Evolutionary conservation across 1,284 basidiomycete genomes (phyloP).

Genomic region (Ustilago nuda): DNA sequence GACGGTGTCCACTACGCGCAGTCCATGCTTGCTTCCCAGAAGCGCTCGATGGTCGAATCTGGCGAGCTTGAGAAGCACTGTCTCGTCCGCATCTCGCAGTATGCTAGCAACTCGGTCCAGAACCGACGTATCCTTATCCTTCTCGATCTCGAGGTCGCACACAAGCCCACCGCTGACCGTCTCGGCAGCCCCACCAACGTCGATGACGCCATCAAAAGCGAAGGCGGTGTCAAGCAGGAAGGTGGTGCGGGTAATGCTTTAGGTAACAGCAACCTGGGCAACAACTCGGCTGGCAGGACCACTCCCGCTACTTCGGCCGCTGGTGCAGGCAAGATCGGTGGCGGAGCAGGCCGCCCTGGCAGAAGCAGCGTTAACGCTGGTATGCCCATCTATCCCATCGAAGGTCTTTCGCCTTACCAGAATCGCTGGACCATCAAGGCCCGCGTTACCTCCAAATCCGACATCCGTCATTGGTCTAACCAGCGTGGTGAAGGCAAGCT

Average conservation of each 20-base stretch:
- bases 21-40: slow-evolving; percentile 93
- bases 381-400: slow-evolving; percentile 82
- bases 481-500: slow-evolving; percentile 92
- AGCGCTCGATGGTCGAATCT: slow-evolving; percentile 81
- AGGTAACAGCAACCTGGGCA: slow-evolving; percentile 36
- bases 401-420: slow-evolving; percentile 94
- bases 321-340: slow-evolving; percentile 27
- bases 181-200: slow-evolving; percentile 62
- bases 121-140: slow-evolving; percentile 85
- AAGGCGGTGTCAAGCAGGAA: slow-evolving; percentile 46
- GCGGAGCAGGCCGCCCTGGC: slow-evolving; percentile 37
- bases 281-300: slow-evolving; percentile 45
- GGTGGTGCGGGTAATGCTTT: slow-evolving; percentile 21
- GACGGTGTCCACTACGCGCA: slow-evolving; percentile 67
- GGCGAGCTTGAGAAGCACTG: slow-evolving; percentile 79
- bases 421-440: slow-evolving; percentile 98
- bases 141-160: slow-evolving; percentile 75
- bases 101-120: slow-evolving; percentile 86
- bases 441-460: slow-evolving; percentile 88
- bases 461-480: slow-evolving; percentile 91
- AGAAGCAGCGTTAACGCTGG: slow-evolving; percentile 57
- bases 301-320: slow-evolving; percentile 45
- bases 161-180: slow-evolving; percentile 45
- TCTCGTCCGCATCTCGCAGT: slow-evolving; percentile 80
- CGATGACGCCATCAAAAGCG: slow-evolving; percentile 41